Conservation (phyloP, 768 basidiomycete species). For the Auricularia cornea region DNA sequence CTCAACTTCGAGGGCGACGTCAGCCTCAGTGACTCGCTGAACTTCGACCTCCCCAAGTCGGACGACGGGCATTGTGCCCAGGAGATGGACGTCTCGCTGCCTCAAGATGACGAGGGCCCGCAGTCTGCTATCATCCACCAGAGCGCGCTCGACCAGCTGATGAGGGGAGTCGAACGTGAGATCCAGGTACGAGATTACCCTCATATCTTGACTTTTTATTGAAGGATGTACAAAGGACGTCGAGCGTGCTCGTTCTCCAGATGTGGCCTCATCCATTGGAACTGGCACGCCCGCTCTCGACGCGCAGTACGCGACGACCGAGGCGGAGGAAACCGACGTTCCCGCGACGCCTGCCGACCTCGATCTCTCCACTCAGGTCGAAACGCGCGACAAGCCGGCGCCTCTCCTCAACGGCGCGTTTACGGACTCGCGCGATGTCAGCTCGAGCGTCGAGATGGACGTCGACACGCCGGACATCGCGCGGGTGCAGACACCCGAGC, state of each 20-base stretch:
- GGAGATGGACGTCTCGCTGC: slow-evolving; percentile 3
- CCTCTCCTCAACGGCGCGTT: not conserved
- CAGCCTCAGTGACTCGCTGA: not conserved
- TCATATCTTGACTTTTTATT: not conserved
- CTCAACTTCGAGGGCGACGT: not conserved
- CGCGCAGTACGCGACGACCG: not conserved
- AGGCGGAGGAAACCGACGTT: not conserved
- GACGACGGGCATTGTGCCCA: not conserved
- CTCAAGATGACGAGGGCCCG: slow-evolving; percentile 45
- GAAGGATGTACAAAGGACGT: not conserved
- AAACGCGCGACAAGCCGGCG: not conserved
- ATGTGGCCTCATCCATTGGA: not conserved
- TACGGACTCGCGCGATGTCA: not conserved
- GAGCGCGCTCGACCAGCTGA: slow-evolving; percentile 61
- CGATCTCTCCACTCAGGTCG: not conserved
- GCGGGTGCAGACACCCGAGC: no score
- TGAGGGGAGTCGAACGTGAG: slow-evolving; percentile 21
- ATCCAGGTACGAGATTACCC: not conserved
- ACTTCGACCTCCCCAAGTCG: not conserved
- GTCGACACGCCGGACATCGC: not conserved
- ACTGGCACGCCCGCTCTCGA: not conserved
- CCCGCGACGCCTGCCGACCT: not conserved
- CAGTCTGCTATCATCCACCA: no score
- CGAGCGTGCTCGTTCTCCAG: not conserved
- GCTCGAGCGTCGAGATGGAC: not conserved